phyloP scores from a whole-genome alignment of 78 protist species.

The Paulinella micropora region DNA sequence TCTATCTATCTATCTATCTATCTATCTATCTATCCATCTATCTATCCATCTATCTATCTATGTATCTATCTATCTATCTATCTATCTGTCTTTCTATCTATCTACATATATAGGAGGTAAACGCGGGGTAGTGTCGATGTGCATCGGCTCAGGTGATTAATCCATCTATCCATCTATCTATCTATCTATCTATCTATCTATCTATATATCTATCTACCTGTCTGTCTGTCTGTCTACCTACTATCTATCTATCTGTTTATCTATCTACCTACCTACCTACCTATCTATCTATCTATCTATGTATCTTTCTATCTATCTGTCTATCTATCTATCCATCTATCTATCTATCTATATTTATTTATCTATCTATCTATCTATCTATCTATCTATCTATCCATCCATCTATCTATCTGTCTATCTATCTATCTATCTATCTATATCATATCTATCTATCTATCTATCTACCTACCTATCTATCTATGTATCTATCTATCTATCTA shows the following conservation, averaged over 20 bases:
- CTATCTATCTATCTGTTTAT: not conserved
- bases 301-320: not conserved
- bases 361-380: not conserved
- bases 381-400: not conserved
- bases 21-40: no score
- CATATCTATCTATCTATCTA: no score
- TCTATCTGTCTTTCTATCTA: no score
- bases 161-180: not conserved
- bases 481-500: no score
- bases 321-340: not conserved
- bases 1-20: no score
- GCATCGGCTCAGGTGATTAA: conserved; percentile 12
- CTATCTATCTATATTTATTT: not conserved
- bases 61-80: no score
- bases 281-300: not conserved
- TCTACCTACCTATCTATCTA: no score
- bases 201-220: not conserved
- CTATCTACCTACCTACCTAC: not conserved
- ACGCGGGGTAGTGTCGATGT: conserved; percentile 16
- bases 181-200: not conserved
- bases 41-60: no score
- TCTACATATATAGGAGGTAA: no score
- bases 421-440: no score
- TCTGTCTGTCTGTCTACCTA: not conserved
- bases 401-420: no score